Evolutionary conservation across 306 rosid species (phyloP), one percentile per base, ranked within the genome.

Genomic region (Glycine soja): DNA sequence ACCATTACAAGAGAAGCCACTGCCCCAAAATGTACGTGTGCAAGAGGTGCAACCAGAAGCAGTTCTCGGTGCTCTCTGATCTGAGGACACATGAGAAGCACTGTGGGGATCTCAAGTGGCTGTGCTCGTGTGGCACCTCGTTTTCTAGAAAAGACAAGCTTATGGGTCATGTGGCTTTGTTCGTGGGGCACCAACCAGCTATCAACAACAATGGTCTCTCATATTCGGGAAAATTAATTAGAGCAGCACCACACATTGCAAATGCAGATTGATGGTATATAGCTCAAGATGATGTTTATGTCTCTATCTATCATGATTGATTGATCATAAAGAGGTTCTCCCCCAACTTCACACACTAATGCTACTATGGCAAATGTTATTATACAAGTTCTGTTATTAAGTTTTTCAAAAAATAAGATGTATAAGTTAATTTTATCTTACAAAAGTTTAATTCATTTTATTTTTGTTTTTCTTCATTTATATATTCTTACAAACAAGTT

Each of bases 11-110:
- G 90, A 88, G 99, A 70, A 93, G 91, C 74, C 99, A 95, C 48
- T 95, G 99, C 50, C 99, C 99, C 0, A 95, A 95, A 81, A 93
- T 95, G 94, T 95, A 95, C 36, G 86, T 95, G 52, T 95, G 99
- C 88, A 95, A 93, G 85, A 82, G 94, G 79, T 95, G 99, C 81
- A 89, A 83, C 15, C 57, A 84, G 85, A 95, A 95, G 90, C 92
- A 95, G 34, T 95, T 95, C 75, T 95, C 99, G 0, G 97, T 95
- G 72, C 89, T 95, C 14, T 95, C 98, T 52, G 99, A 95, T 84
- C 70, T 95, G 72, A 86, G 97, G 72, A 93, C 97, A 2, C 99
- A 95, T 73, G 99, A 95, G 89, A 95, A 95, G 84, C 98, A 95
- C 73, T 95, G 99, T 79, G 99, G 99, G 75, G 90, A 93, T 80